phyloP scores from a whole-genome alignment of 1,284 basidiomycete genomes.

The Boletus smithii region DNA sequence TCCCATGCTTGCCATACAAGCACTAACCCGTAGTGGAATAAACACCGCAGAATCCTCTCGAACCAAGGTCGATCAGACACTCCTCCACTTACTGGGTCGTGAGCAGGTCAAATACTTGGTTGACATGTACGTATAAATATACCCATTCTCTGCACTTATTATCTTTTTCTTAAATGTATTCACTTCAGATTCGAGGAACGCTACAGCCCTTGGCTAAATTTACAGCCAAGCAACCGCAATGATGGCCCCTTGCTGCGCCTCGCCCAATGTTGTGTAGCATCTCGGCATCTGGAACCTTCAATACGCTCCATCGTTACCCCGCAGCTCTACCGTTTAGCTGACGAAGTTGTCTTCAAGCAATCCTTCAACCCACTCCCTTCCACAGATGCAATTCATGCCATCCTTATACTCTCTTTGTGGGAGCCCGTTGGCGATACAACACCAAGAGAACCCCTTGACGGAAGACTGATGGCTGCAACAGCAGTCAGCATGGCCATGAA shows the following conservation, averaged over 20 bases:
- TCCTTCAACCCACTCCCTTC: constrained; percentile 41
- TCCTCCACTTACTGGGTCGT: constrained; percentile 35
- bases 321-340: constrained; percentile 40
- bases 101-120: constrained; percentile 38
- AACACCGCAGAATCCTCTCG: constrained; percentile 25
- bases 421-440: constrained; percentile 35
- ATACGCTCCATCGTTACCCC: constrained; percentile 38
- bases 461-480: constrained; percentile 40
- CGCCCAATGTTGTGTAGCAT: constrained; percentile 40
- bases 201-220: constrained; percentile 42
- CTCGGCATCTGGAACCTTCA: constrained; percentile 38
- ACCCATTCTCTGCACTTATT: not conserved
- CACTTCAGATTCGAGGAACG: constrained; percentile 39
- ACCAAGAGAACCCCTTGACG: constrained; percentile 36
- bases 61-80: constrained; percentile 32
- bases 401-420: constrained; percentile 45
- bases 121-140: constrained; percentile 38
- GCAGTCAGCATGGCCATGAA: constrained; percentile 49
- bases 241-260: constrained; percentile 36
- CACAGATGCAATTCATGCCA: constrained; percentile 42
- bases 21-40: constrained; percentile 29
- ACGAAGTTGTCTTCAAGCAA: constrained; percentile 38
- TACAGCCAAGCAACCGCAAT: constrained; percentile 32
- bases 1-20: constrained; percentile 42
- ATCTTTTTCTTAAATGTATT: constrained; percentile 1